Percentiles rank a stretch among this genome's conserved stretches.
These are phyloP conservation scores for Apophysomyces ossiformis DNA, from an alignment of 371 early-diverging fungal genomes.

Conservation along the genomic window DNA sequence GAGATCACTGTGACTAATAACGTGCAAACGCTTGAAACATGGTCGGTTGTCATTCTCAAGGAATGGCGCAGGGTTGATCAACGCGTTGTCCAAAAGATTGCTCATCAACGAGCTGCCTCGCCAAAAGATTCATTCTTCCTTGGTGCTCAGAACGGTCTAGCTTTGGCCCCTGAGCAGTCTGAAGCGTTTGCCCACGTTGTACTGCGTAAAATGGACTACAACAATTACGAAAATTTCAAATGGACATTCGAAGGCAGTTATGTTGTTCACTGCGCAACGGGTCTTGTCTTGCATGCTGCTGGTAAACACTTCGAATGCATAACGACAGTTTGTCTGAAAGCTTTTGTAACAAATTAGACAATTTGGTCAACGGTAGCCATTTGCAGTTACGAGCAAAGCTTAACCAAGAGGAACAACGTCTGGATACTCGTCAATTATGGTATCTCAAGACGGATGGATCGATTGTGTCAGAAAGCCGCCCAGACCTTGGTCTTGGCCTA, in stretches of 20 bases:
- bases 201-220: constrained; percentile 16
- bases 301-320: constrained; percentile 27
- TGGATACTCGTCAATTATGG: constrained; percentile 42
- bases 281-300: constrained; percentile 37
- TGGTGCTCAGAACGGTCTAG: constrained; percentile 29
- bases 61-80: constrained; percentile 20
- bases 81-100: constrained; percentile 15
- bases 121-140: constrained; percentile 31
- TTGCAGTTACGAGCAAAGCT: constrained; percentile 31
- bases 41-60: constrained; percentile 23
- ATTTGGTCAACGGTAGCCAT: constrained; percentile 26
- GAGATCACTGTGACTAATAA: constrained; percentile 18
- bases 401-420: constrained; percentile 14
- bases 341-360: constrained; percentile 21
- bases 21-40: constrained; percentile 22
- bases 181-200: constrained; percentile 20
- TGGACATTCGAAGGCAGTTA: constrained; percentile 54
- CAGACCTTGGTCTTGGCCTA: constrained; percentile 34
- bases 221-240: constrained; percentile 28
- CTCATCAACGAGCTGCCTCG: constrained; percentile 26
- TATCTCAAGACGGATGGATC: constrained; percentile 43
- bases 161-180: constrained; percentile 34
- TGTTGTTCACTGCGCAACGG: constrained; percentile 53
- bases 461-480: constrained; percentile 31
- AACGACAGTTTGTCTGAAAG: not conserved